Percentiles rank a stretch among this genome's conserved stretches.
phyloP scores from a whole-genome alignment of 2,329 filamentous ascomycete species.

The Clonostachys solani region DNA sequence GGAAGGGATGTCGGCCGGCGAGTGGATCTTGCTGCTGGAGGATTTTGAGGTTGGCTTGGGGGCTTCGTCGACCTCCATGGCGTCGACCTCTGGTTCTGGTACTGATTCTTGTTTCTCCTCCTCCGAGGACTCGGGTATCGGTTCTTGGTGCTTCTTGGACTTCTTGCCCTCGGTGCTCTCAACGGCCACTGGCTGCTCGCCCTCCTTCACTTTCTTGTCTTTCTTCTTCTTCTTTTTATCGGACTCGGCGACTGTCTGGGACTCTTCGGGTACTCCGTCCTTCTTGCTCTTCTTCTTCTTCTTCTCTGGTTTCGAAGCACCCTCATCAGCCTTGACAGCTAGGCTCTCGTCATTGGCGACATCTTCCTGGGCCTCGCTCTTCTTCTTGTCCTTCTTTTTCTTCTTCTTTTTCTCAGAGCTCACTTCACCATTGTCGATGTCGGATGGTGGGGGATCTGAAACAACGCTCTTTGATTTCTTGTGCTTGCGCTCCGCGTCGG shows the following conservation, averaged over 20 bases:
- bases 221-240: constrained; percentile 19
- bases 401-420: constrained; percentile 26
- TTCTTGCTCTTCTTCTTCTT: constrained; percentile 25
- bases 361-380: constrained; percentile 12
- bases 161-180: constrained; percentile 18
- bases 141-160: constrained; percentile 17
- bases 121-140: constrained; percentile 5
- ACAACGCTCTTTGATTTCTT: constrained; percentile 43
- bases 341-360: constrained; percentile 10
- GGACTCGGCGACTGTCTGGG: neutral
- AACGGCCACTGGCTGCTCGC: constrained; percentile 4
- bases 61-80: constrained; percentile 33
- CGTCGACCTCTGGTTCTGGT: constrained; percentile 15
- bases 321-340: constrained; percentile 1
- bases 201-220: constrained; percentile 17
- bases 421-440: constrained; percentile 13
- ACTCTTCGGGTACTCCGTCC: constrained; percentile 18
- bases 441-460: constrained; percentile 11
- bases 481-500: constrained; percentile 37
- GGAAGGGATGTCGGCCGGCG: constrained; percentile 30
- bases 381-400: constrained; percentile 20
- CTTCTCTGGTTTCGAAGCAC: constrained; percentile 10
- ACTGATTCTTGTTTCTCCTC: constrained; percentile 3
- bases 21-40: constrained; percentile 24
- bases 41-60: constrained; percentile 17